phyloP scores from a whole-genome alignment of 2,329 filamentous ascomycete genomes.

The Epichloe glyceriae region DNA sequence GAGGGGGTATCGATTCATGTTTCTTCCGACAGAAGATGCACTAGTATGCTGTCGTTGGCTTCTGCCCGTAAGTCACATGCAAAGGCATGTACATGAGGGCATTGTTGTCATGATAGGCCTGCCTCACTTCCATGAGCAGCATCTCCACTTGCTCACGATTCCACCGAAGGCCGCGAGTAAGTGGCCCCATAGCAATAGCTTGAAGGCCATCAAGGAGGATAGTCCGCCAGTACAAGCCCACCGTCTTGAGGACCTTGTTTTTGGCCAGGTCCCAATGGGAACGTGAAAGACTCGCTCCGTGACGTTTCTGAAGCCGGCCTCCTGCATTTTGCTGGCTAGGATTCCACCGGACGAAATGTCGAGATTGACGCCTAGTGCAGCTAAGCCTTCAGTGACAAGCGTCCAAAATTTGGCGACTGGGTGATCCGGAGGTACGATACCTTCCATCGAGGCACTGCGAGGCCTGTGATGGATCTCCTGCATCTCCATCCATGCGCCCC shows the following conservation, averaged over 20 bases:
- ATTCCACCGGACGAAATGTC: constrained; percentile 27
- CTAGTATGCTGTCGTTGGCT: constrained; percentile 19
- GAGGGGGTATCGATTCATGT: neutral
- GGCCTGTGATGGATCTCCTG: constrained; percentile 41
- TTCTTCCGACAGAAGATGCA: neutral
- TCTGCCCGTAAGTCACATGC: constrained; percentile 42
- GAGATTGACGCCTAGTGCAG: constrained; percentile 32
- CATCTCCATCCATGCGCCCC: constrained; percentile 42
- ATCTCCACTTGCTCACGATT: constrained; percentile 33
- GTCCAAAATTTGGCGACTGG: constrained; percentile 34
- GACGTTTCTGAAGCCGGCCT: constrained; percentile 40
- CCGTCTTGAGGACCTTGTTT: constrained; percentile 37
- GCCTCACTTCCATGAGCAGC: constrained; percentile 34
- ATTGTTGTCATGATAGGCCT: constrained; percentile 32
- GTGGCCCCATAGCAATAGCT: constrained; percentile 37
- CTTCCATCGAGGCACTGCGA: constrained; percentile 27
- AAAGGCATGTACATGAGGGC: constrained; percentile 41
- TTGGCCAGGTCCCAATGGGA: constrained; percentile 42
- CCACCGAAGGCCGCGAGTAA: constrained; percentile 37
- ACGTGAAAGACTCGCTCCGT: constrained; percentile 35
- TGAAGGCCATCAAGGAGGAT: constrained; percentile 37
- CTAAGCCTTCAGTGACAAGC: constrained; percentile 30
- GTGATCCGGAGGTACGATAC: constrained; percentile 24
- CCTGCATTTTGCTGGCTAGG: constrained; percentile 31
- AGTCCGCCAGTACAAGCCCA: constrained; percentile 38